Evolutionary conservation across 176 grass and related monocot species (phyloP), one percentile per base, ranked within the genome.

Genomic region (Avena sativa): DNA sequence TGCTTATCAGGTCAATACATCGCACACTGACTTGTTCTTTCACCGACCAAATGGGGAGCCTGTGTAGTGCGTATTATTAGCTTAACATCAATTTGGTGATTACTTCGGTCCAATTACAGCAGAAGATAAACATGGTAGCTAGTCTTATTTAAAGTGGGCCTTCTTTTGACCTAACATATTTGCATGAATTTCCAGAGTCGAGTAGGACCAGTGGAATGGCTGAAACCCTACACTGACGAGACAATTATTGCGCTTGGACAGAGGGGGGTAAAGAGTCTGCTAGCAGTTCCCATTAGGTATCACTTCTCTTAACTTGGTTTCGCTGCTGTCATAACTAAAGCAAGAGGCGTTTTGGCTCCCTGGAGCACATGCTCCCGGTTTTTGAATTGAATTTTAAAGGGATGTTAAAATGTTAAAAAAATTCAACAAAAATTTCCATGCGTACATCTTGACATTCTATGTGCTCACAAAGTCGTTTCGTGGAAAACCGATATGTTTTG

Each of bases 191-290:
- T 49, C 88, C 86, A 99, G 97, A 99, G 97, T 44, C 94, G 97
- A 81, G 97, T 99, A 63, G 97, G 97, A 67, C 50, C 74, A 77
- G 97, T 99, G 30, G 97, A 99, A 91, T 99, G 97, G 97, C 85
- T 99, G 83, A 96, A 84, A 79, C 97, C 97, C 14, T 99, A 99
- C 72, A 99, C 97, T 40, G 97, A 99, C 61, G 97, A 99, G 90
- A 99, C 97, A 66, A 96, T 99, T 86, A 56, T 99, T 93, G 92
- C 96, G 62, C 94, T 99, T 72, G 97, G 94, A 20, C 85, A 88
- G 86, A 96, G 72, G 87, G 90, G 74, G 74, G 74, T 77, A 49
- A 96, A 94, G 81, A 96, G 86, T 61, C 92, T 99, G 84, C 86
- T 99, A 81, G 97, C 97, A 87, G 92, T 99, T 88, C 74, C 74